phyloP scores from a whole-genome alignment of 2,329 filamentous ascomycete genomes.

The Paramyrothecium roridum region DNA sequence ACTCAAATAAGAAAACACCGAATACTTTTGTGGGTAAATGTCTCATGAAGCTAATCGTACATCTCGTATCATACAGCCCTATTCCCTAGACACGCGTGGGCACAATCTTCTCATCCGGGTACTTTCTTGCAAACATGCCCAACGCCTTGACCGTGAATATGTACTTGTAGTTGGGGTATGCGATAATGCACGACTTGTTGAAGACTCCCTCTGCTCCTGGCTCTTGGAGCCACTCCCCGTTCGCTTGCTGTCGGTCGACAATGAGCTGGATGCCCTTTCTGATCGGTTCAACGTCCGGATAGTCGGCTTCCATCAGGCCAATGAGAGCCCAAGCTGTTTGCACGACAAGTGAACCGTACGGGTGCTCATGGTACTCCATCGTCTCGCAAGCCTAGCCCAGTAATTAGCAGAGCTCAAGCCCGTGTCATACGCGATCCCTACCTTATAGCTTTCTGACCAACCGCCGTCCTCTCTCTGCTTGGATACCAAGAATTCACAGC shows the following conservation, averaged over 20 bases:
- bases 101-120: slow-evolving; percentile 59
- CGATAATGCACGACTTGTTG: slow-evolving; percentile 99
- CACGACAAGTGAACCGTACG: slow-evolving; percentile 78
- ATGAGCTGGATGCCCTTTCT: slow-evolving; percentile 74
- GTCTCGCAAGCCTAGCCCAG: slow-evolving; percentile 66
- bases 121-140: slow-evolving; percentile 78
- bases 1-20: too few relatives aligned
- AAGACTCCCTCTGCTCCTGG: slow-evolving; percentile 91
- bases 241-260: slow-evolving; percentile 78
- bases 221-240: slow-evolving; percentile 94
- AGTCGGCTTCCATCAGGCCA: slow-evolving; percentile 77
- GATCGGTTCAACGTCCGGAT: slow-evolving; percentile 70
- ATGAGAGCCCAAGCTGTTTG: slow-evolving; percentile 92
- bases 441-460: slow-evolving; percentile 92
- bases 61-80: not conserved
- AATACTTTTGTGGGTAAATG: too few relatives aligned
- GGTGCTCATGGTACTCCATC: slow-evolving; percentile 71
- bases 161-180: slow-evolving; percentile 98
- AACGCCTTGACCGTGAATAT: slow-evolving; percentile 91
- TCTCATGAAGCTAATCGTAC: not conserved
- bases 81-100: slow-evolving; percentile 9
- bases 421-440: slow-evolving; percentile 24
- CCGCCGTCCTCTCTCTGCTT: slow-evolving; percentile 87
- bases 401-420: slow-evolving; percentile 9
- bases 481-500: slow-evolving; percentile 80